Percentiles rank a stretch among this genome's conserved stretches.
Evolutionary conservation across 2,329 filamentous ascomycete species (phyloP).

Genomic region (Aspergillus vadensis): DNA sequence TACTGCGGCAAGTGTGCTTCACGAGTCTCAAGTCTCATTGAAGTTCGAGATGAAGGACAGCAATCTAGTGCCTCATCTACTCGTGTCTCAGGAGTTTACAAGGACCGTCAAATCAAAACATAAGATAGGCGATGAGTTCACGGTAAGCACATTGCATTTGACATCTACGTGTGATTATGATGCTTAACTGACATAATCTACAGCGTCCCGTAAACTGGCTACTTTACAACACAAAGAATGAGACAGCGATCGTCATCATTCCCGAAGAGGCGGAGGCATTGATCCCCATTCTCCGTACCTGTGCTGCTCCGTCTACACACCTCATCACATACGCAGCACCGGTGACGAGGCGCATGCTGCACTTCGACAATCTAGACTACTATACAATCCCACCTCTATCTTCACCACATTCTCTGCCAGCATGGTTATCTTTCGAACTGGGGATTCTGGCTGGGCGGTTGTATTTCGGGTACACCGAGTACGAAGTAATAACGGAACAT

Average conservation of each 20-base stretch:
- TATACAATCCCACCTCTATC: conserved; percentile 56
- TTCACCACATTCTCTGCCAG: conserved; percentile 44
- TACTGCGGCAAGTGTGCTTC: conserved; percentile 11
- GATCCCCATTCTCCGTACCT: conserved; percentile 47
- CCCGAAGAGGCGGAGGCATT: conserved; percentile 65
- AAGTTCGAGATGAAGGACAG: conserved; percentile 12
- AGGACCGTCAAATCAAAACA: conserved; percentile 14
- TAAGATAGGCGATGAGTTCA: conserved; percentile 14
- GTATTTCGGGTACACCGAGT: conserved; percentile 47
- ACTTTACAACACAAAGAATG: conserved; percentile 53
- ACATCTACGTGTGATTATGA: no score
- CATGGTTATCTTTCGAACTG: conserved; percentile 60
- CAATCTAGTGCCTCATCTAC: conserved; percentile 6
- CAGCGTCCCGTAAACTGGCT: conserved; percentile 59
- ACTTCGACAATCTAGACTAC: conserved; percentile 58
- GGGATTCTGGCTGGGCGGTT: conserved; percentile 63
- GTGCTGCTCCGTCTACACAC: conserved; percentile 34
- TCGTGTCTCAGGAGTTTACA: conserved; percentile 18
- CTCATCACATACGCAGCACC: conserved; percentile 63
- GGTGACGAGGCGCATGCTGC: conserved; percentile 60
- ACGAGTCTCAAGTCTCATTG: conserved; percentile 9
- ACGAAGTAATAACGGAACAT: conserved; percentile 12
- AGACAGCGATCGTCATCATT: conserved; percentile 59
- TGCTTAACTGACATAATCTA: background rate
- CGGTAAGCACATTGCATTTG: conserved; percentile 2